Percentiles rank a stretch among this genome's conserved stretches.
Conservation (phyloP, 805 yeast species). For the Kuraishia borneana region DNA sequence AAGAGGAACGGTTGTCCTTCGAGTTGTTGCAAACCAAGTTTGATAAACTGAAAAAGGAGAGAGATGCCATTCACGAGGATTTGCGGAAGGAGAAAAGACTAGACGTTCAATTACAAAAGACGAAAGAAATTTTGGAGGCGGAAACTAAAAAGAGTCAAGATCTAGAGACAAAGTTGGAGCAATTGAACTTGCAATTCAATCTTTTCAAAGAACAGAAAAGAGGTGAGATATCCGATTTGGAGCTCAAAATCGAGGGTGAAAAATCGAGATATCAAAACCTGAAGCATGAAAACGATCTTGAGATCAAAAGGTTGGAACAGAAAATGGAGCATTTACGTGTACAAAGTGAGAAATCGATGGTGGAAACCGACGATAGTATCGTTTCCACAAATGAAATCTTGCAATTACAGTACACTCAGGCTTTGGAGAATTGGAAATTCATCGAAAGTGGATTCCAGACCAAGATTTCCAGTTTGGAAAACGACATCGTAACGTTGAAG, state of each 20-base stretch:
- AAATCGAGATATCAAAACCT: constrained; percentile 13
- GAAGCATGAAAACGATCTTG: constrained; percentile 24
- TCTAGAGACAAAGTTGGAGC: constrained; percentile 11
- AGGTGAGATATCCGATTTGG: constrained; percentile 13
- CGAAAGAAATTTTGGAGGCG: constrained; percentile 21
- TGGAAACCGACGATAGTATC: constrained; percentile 28
- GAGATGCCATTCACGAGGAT: constrained; percentile 14
- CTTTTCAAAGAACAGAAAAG: constrained; percentile 13
- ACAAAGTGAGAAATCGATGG: constrained; percentile 33
- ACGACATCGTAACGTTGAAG: constrained; percentile 28
- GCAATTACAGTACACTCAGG: constrained; percentile 62
- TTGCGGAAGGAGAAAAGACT: constrained; percentile 21
- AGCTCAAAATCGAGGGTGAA: constrained; percentile 17
- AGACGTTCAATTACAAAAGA: constrained; percentile 19
- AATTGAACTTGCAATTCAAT: constrained; percentile 9
- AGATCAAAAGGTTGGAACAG: constrained; percentile 50
- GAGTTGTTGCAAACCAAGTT: constrained; percentile 13
- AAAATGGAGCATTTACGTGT: constrained; percentile 60
- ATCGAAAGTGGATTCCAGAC: constrained; percentile 57
- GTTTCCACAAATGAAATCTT: constrained; percentile 40
- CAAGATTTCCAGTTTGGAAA: constrained; percentile 32
- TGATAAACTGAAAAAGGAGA: constrained; percentile 12
- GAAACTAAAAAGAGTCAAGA: constrained; percentile 17
- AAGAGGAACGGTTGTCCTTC: constrained; percentile 20
- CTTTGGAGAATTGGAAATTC: constrained; percentile 74